Base-by-base conservation (phyloP, 352 stramenopile genomes). In the Pythium sp. region DNA sequence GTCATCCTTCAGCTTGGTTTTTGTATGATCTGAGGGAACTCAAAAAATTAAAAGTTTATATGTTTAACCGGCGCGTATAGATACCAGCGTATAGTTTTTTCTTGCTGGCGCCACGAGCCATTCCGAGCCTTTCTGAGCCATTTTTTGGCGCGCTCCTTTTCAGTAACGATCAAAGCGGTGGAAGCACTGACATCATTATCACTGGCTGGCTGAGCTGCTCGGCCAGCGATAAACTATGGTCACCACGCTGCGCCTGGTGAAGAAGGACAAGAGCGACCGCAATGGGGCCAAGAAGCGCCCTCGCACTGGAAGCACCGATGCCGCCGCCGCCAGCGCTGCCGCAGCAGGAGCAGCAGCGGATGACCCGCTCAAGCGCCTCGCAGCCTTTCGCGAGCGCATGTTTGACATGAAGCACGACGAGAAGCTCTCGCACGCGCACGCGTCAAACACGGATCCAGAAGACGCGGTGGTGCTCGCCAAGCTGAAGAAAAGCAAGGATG, bases 351-450 rank as follows among this genome's bases (percentile, higher is more conserved):
- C 67, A 15, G 69, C 78, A 20, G 2, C 56, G 43, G 15, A 55
- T 26, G 72, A 87, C 57, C 73, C 82, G 5, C 73, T 61, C 63
- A 61, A 82, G 65, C 75, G 81, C 5, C 64, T 90, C 15, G 75
- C 57, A 26, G 77, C 75, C 20, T 93, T 93, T 70, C 75, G 74
- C 7, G 72, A 66, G 46, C 73, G 72, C 6, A 89, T 93, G 80
- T 91, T 93, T 62, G 79, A 90, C 41, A 41, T 78, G 20, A 76
- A 72, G 26, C 59, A 65, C 54, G 64, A 73, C 56, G 62, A 64
- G 51, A 36, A 65, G 32, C 51, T 54, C 20, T 49, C 65, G 22
- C 54, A 47, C 3, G n/a, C 24, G 3, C 5, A 9, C 12, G 32
- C 62, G 36, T 7, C 22, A 9, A 32, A 22, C 1, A 9, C 24